Evolutionary conservation across 1,284 basidiomycete species (phyloP), one percentile per base, ranked within the genome.

Genomic region (Ceratobasidium sp.): DNA sequence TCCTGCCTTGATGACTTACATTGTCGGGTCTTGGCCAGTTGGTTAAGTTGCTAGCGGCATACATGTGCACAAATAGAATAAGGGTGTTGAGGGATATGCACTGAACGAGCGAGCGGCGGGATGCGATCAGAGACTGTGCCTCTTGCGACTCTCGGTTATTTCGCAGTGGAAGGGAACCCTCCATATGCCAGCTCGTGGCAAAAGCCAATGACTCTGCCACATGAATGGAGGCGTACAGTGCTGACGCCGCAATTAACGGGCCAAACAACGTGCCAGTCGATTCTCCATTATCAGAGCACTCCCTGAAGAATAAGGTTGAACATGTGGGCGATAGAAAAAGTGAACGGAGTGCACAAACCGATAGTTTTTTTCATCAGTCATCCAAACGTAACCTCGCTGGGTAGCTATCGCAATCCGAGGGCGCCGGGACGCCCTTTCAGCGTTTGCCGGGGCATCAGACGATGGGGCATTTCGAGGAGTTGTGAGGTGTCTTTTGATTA

Each of bases 321-420:
- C 33, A 17, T 45, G 41, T 45, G 62, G 51, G 51, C 33, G 41
- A 29, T 24, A 29, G 64, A n/a, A n/a, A n/a, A n/a, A 36, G 27
- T 22, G 71, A 27, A 36, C 67, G 22, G n/a, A 54, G 4, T 41
- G n/a, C 11, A 79, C 84, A 36, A 76, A 92, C 93, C 93, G 86
- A 80, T 93, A 95, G 79, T 94, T 93, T 81, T 93, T 93, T 0
- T 92, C 91, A 9, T 94, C 92, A n/a, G 93, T 92, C 93, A 94
- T 94, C 92, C 92, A 94, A 41, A 94, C 44, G 66, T 74, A 78
- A 2, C 67, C 67, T 41, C 54, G 69, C 86, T 80, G 90, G 92
- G 45, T 90, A 88, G 77, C 89, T 88, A 76, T 88, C 86, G n/a
- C 83, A 81, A 82, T 86, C 87, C 65, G 75, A 82, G 84, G 22